Base-by-base conservation (phyloP, 2,329 filamentous ascomycete species). In the Alternaria panax region DNA sequence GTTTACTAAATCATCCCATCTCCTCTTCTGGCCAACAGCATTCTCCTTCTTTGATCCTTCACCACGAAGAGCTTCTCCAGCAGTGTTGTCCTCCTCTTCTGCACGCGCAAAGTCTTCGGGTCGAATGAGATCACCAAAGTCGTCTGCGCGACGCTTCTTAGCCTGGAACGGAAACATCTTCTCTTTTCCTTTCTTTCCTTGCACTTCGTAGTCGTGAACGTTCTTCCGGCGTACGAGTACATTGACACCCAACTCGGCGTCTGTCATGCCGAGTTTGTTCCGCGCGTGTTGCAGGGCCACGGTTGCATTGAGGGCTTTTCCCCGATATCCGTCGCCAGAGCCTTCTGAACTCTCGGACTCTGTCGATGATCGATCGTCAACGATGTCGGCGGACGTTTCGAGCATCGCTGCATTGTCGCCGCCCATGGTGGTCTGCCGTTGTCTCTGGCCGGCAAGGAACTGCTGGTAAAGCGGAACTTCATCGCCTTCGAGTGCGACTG, bases 21-120 rank as follows among this genome's bases (percentile, higher is more conserved):
- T 96, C 61, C 95, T 87, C 80, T 99, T 99, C 81, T 94, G 93
- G 18, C 94, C 95, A 20, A 97, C 85, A 11, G 78, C 72, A 42
- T 79, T 75, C 57, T 81, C 78, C 57, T 79, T 77, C 68, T 79
- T 79, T 45, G 84, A 83, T 14, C 82, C 82, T 32, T 85, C 82
- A 20, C 81, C 78, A 34, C 82, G 83, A 57, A 87, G 81, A 48
- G 89, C 88, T 51, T 89, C 86, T 12, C 86, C 87, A 40, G 92
- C 90, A 18, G 87, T 84, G 58, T 90, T 88, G 67, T 96, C 92
- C 57, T 92, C 89, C 78, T 98, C 95, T 74, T 99, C 95, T 0
- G 93, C 94, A 58, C 93, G 87, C 1, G 97, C 85, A 74, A 94
- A 99, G 65, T 99, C 95, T 76, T 98, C 95, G 0, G 94, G 92